These are phyloP conservation scores for Diaporthe sp. DNA, from an alignment of 2,329 filamentous ascomycete genomes.

Conservation along the genomic window DNA sequence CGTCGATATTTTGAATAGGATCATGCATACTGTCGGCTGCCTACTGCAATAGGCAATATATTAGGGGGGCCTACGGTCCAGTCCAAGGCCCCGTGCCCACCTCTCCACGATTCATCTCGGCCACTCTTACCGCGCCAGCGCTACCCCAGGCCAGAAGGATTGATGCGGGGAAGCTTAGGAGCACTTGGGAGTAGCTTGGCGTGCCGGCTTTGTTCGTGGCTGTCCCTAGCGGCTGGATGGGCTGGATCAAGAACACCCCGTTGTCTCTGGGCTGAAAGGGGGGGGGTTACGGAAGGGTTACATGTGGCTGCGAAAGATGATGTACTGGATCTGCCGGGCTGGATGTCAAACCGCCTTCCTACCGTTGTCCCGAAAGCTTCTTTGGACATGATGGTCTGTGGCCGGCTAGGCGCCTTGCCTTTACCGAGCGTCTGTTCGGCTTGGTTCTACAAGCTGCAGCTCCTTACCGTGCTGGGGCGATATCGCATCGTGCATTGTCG, in stretches of 20 bases:
- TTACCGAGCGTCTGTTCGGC: constrained; percentile 30
- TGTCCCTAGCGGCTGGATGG: constrained; percentile 33
- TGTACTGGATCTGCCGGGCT: constrained; percentile 23
- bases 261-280: constrained; percentile 15
- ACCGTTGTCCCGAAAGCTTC: constrained; percentile 32
- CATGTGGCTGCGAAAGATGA: constrained; percentile 9
- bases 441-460: constrained; percentile 16
- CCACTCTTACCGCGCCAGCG: constrained; percentile 29
- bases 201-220: constrained; percentile 34
- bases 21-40: not conserved
- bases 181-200: constrained; percentile 25
- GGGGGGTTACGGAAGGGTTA: not conserved
- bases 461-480: not conserved
- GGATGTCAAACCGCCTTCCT: constrained; percentile 1
- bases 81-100: constrained; percentile 30
- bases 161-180: constrained; percentile 38
- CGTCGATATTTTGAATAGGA: not conserved
- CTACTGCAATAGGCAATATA: constrained; percentile 4
- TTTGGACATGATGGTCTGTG: constrained; percentile 8
- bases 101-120: constrained; percentile 26
- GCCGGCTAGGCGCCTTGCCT: constrained; percentile 19
- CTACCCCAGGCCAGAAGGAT: constrained; percentile 38
- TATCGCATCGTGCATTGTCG: constrained; percentile 13
- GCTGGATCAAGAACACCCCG: constrained; percentile 15
- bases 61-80: not conserved